Percentiles rank a stretch among this genome's conserved stretches.
These are phyloP conservation scores for Prunella vulgaris DNA, from an alignment of 257 asterid species.

Conservation along the genomic window DNA sequence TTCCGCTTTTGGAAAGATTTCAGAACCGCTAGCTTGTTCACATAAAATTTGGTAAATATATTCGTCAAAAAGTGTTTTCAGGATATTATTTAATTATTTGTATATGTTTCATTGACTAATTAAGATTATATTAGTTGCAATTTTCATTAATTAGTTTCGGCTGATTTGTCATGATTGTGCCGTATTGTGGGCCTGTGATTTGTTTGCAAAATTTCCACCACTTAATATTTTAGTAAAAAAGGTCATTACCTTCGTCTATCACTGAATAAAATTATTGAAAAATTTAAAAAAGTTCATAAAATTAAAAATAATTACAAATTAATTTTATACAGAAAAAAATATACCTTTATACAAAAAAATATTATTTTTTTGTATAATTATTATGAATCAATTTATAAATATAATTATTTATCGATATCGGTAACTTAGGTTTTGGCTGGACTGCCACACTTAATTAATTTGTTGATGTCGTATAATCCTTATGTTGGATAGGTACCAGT, in stretches of 20 bases:
- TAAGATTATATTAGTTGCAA: slow-evolving; percentile 9
- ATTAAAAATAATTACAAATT: too few species aligned
- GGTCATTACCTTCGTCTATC: too few species aligned
- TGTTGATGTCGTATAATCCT: neutral
- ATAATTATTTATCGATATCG: too few species aligned
- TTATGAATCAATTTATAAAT: neutral
- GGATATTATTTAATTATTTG: neutral
- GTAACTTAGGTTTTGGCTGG: neutral
- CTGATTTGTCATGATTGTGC: slow-evolving; percentile 26
- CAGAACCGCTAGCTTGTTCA: neutral
- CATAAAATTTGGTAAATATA: neutral
- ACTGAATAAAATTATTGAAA: neutral
- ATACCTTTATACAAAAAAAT: too few species aligned
- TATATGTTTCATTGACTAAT: neutral
- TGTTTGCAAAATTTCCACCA: neutral
- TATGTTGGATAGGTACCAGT: neutral
- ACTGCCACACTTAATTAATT: neutral
- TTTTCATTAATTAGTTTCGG: slow-evolving; percentile 4
- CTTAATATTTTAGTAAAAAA: neutral
- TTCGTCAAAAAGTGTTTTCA: neutral
- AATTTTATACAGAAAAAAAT: too few species aligned
- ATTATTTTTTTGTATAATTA: neutral
- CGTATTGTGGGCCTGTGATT: slow-evolving; percentile 21
- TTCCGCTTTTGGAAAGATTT: too few species aligned
- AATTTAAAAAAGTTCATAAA: too few species aligned